Conservation (phyloP, 2,329 filamentous ascomycete species). For the Pyrenophora tritici-repentis region DNA sequence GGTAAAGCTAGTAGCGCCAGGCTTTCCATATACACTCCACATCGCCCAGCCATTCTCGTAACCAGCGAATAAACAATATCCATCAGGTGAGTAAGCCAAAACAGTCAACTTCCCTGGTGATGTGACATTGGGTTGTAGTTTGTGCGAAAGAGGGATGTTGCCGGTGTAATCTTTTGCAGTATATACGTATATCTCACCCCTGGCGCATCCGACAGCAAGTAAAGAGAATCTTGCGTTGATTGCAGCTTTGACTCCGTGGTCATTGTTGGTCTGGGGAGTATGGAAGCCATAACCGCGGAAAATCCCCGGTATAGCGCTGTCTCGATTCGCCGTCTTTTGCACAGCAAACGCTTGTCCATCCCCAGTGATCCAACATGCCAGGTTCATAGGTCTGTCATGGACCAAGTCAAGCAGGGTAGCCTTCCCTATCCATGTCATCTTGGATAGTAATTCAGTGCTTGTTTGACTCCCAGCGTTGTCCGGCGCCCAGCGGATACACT, state of each 20-base stretch:
- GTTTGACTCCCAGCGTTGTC: conserved; percentile 83
- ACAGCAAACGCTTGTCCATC: conserved; percentile 91
- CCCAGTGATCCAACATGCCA: conserved; percentile 88
- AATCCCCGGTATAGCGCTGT: conserved; percentile 64
- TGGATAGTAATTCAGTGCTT: conserved; percentile 84
- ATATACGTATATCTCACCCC: conserved; percentile 85
- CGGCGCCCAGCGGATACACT: conserved; percentile 93
- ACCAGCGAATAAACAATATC: conserved; percentile 92
- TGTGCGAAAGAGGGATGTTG: conserved; percentile 87
- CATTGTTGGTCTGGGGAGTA: conserved; percentile 63
- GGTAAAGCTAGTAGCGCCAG: conserved; percentile 81
- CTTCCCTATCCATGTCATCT: conserved; percentile 83
- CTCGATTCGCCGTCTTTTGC: conserved; percentile 61
- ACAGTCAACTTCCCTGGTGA: conserved; percentile 73
- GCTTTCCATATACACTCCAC: conserved; percentile 97
- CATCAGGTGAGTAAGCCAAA: conserved; percentile 88
- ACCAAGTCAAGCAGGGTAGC: conserved; percentile 81
- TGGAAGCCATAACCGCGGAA: conserved; percentile 95
- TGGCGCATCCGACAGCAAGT: conserved; percentile 80
- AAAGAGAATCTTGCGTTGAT: conserved; percentile 96
- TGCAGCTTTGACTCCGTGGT: conserved; percentile 72
- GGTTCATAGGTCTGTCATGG: conserved; percentile 93
- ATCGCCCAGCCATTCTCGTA: conserved; percentile 92
- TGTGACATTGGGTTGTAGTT: conserved; percentile 72
- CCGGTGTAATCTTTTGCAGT: conserved; percentile 90